Evolutionary conservation across 2,329 filamentous ascomycete genomes (phyloP).

Genomic region (Drechslerella dactyloides): DNA sequence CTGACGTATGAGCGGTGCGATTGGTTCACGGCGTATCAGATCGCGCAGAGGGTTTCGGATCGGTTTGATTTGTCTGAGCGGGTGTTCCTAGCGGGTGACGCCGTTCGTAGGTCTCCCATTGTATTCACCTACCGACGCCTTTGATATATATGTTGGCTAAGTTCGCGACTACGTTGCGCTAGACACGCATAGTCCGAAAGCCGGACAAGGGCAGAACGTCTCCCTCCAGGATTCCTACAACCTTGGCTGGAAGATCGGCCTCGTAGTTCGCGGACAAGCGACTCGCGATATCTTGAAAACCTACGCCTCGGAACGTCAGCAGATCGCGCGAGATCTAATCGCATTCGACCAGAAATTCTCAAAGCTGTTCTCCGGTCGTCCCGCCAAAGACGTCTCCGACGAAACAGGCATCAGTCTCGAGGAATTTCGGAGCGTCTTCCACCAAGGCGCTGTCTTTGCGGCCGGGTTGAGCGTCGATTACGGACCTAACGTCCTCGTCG

Average conservation of each 20-base stretch:
- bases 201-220: conserved; percentile 75
- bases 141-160: too few species aligned
- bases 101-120: conserved; percentile 61
- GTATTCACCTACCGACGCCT: too few species aligned
- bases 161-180: conserved; percentile 51
- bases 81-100: conserved; percentile 75
- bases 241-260: conserved; percentile 93
- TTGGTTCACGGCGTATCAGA: conserved; percentile 73
- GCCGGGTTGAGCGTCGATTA: conserved; percentile 67
- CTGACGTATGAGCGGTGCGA: conserved; percentile 69
- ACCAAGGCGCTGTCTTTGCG: conserved; percentile 68
- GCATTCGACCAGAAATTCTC: conserved; percentile 68
- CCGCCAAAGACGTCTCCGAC: conserved; percentile 67
- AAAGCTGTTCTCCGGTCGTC: conserved; percentile 65
- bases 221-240: conserved; percentile 81
- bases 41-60: conserved; percentile 69
- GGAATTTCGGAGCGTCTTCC: conserved; percentile 68
- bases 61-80: conserved; percentile 64
- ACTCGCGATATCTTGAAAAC: conserved; percentile 76
- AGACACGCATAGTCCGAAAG: conserved; percentile 66
- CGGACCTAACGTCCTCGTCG: conserved; percentile 64
- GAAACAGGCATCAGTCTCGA: conserved; percentile 68
- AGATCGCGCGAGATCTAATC: conserved; percentile 71
- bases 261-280: conserved; percentile 83
- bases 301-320: conserved; percentile 72